These are phyloP conservation scores for Solanum hybrid DNA, from an alignment of 305 asterid species.

Conservation along the genomic window DNA sequence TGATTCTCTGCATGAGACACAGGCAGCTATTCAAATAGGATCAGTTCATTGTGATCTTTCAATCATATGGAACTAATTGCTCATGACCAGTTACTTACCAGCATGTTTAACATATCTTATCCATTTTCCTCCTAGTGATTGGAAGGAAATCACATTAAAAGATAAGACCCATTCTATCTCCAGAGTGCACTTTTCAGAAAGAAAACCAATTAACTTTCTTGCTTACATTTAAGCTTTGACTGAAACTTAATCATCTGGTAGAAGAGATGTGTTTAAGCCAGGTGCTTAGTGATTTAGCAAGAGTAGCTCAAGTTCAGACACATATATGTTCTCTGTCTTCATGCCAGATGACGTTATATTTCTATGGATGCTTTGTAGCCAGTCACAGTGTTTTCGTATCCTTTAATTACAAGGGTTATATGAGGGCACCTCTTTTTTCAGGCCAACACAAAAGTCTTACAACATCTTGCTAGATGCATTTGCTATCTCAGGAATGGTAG, in stretches of 20 bases:
- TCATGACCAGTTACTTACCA: background rate
- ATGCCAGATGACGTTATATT: background rate
- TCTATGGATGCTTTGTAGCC: background rate
- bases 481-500: constrained; percentile 96
- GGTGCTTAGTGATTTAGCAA: background rate
- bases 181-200: background rate
- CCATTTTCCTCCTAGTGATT: background rate
- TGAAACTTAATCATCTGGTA: background rate
- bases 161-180: background rate
- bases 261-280: background rate
- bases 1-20: background rate
- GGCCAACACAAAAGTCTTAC: constrained; percentile 91
- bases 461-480: constrained; percentile 94
- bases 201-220: background rate
- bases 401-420: background rate
- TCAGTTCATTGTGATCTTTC: background rate
- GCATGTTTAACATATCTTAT: background rate
- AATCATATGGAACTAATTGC: background rate
- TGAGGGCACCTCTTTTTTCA: constrained; percentile 16
- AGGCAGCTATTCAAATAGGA: background rate
- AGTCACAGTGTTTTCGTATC: background rate
- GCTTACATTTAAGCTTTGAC: background rate
- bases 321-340: background rate
- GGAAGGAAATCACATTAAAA: background rate
- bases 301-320: background rate